Evolutionary conservation across 2,329 filamentous ascomycete genomes (phyloP), one percentile per base, ranked within the genome.

Genomic region (Phialemonium atrogriseum): DNA sequence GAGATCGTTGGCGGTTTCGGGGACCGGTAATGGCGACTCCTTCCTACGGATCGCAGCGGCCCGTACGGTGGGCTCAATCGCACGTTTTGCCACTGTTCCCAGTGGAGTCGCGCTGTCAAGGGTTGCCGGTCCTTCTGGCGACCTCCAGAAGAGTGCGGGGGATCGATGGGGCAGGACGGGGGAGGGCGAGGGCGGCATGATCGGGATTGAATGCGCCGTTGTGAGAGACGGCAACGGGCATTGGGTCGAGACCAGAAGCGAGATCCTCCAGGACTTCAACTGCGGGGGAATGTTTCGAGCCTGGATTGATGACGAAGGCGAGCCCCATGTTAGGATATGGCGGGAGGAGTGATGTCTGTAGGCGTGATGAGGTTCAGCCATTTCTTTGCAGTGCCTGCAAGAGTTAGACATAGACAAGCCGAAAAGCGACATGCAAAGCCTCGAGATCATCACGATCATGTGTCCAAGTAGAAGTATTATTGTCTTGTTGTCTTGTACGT

Each of bases 271-370:
- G 52, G 83, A 88, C 45, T 87, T 80, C 52, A 94, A 94, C 51
- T 91, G 83, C 45, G 82, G 79, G 5, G 87, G 87, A 1, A 88
- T 94, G 83, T 91, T 87, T 49, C 70, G 86, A 13, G 85, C 84
- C 1, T 89, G 81, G 70, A 60, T 83, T 13, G 72, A 84, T 40
- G 69, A 77, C 4, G 50, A 71, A 2, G 80, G 77, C 0, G 59
- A 60, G 36, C 61, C 67, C 12, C 60, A 66, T 15, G 73, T 77
- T 49, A 68, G 70, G 33, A 67, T 80, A 2, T 81, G 76, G 60
- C 59, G 52, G 4, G 49, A 49, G 1, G 42, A 42, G 10, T n/a
- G n/a, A n/a, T n/a, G n/a, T n/a, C n/a, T n/a, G n/a, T n/a, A n/a
- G n/a, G n/a, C n/a, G n/a, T n/a, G 18, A 40, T 10, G 39, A 38